Base-by-base conservation (phyloP, 768 basidiomycete genomes). In the Sistotremastrum niveocremeum region DNA sequence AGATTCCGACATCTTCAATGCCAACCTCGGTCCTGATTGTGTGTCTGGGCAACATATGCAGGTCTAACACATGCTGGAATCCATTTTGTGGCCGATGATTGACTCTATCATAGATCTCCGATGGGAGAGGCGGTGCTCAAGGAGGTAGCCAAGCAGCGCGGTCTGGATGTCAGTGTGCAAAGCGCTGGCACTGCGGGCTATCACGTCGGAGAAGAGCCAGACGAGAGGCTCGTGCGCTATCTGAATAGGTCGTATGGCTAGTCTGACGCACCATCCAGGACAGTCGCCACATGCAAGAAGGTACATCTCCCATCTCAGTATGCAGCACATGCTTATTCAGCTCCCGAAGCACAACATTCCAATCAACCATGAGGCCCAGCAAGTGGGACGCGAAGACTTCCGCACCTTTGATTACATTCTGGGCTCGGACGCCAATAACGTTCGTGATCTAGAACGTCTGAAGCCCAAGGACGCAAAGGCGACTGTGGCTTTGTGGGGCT, bases 91-190 rank as follows among this genome's bases (percentile, higher is more conserved):
- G n/a, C 34, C 45, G 51, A 6, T 4, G 28, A 11, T 7, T 37
- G 84, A 84, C 8, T 88, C 88, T 58, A 87, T 88, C 48, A 88
- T 58, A 80, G 90, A 34, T 89, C 86, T 28, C 89, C 90, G 0
- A 87, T 94, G 78, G 90, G 88, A 32, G 87, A 91, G 64, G 90
- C 88, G 2, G 84, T 93, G 28, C 70, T 93, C 32, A 69, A 65
- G 49, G 71, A 86, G 45, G 71, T 77, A 47, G 84, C 83, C 6
- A 62, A 68, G 42, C 71, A 78, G 54, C 77, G 84, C 34, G 77
- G 76, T 8, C 56, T 86, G 37, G 71, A 80, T 42, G 69, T 91
- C 50, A 55, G 60, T 8, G 82, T 91, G 32, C 87, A 91, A 54
- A 88, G 85, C 43, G 84, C 82, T 53, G 89, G 89, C 1, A 94